Evolutionary conservation across 768 basidiomycete genomes (phyloP), one percentile per base, ranked within the genome.

Genomic region (Bullera alba): DNA sequence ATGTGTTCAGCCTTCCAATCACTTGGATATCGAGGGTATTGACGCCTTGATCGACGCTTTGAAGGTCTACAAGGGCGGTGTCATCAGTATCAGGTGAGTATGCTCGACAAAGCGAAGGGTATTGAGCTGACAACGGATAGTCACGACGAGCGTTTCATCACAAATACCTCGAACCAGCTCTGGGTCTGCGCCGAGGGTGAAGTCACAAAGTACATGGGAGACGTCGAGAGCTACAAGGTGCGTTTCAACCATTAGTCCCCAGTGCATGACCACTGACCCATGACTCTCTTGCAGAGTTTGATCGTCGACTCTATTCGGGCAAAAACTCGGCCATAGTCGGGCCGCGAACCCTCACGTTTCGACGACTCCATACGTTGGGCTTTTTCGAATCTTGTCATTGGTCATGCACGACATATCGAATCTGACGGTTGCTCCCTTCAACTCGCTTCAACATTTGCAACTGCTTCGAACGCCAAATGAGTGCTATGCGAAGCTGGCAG

Each of bases 61-160:
- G 32, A 71, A 71, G 48, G 51, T 75, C 10, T 92, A 85, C 86
- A 89, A 88, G 59, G 90, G 90, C 7, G 89, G 89, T 26, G 87
- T 92, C 5, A 91, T 93, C 56, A 43, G 42, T 43, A 43, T 77
- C 90, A 23, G 5, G 49, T 19, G 41, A 34, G 26, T 27, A 19
- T 58, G 89, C 91, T 61, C 90, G 87, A 43, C 19, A 7, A 22
- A 34, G 25, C 3, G 17, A 5, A 5, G 12, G 5, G 10, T 22
- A 41, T 30, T 49, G 38, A 42, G 26, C 5, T 30, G 25, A 22
- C 28, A 53, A 51, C 44, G 12, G 61, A 59, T 46, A 58, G 59
- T 55, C 92, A 95, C 80, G 92, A 96, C 77, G 90, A 93, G 68
- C 77, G 88, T 44, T 96, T 93, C 71, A 93, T 92, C 62, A 92